These are phyloP conservation scores for Tinospora cordifolia DNA, from an alignment of 164 flowering plant genomes.

Conservation along the genomic window DNA sequence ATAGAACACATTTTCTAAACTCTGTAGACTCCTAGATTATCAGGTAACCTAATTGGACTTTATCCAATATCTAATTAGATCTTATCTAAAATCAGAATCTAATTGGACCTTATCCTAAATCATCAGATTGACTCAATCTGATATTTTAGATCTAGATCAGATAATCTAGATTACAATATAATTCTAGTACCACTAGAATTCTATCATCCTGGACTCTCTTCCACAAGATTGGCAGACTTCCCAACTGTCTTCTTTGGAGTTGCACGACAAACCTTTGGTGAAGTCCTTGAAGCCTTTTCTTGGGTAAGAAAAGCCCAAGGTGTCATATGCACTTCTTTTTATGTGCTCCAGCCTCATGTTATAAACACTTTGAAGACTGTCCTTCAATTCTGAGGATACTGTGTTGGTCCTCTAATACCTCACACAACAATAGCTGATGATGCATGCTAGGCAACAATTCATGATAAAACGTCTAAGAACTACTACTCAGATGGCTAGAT, in stretches of 20 bases:
- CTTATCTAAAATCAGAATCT: no score
- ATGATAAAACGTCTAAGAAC: slow-evolving; percentile 14
- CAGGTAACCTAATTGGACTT: no score
- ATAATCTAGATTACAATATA: no score
- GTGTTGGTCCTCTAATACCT: slow-evolving; percentile 44
- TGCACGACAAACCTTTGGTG: neutral
- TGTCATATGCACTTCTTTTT: slow-evolving; percentile 34
- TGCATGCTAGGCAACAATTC: neutral
- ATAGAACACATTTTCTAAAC: no score
- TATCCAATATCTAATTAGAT: no score
- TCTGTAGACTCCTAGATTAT: no score
- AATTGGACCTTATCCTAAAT: no score
- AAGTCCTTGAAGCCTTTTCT: slow-evolving; percentile 10
- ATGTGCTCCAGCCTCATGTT: slow-evolving; percentile 43
- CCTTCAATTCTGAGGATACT: slow-evolving; percentile 30
- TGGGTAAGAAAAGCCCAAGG: slow-evolving; percentile 30
- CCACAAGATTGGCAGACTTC: slow-evolving; percentile 36
- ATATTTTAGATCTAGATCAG: no score
- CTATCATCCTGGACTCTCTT: no score
- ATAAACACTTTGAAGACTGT: slow-evolving; percentile 23
- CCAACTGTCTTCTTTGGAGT: slow-evolving; percentile 20
- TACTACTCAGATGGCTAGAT: slow-evolving; percentile 42
- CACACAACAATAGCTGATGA: slow-evolving; percentile 11
- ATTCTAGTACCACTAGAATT: no score
- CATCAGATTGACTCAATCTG: no score